phyloP scores from a whole-genome alignment of 495 filamentous ascomycete species.

The Neurospora intermedia region DNA sequence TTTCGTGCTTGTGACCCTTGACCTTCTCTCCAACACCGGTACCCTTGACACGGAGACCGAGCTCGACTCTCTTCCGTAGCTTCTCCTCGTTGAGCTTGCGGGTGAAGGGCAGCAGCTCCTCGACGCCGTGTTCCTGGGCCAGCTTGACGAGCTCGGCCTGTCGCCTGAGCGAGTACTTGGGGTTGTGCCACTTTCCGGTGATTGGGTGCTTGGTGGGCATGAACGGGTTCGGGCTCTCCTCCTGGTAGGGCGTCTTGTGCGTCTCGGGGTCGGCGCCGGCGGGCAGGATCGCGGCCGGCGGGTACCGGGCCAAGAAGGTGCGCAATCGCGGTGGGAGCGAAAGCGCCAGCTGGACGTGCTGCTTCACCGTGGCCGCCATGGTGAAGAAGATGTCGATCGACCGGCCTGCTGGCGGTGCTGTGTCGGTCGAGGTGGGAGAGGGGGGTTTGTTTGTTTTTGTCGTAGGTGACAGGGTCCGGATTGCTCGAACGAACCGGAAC shows the following conservation, averaged over 20 bases:
- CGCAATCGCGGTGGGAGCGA: slow-evolving; percentile 63
- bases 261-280: slow-evolving; percentile 31
- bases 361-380: slow-evolving; percentile 24
- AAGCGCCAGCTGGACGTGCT: slow-evolving; percentile 50
- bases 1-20: slow-evolving; percentile 90
- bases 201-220: slow-evolving; percentile 54
- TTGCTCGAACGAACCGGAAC: neutral
- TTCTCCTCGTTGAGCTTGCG: slow-evolving; percentile 65
- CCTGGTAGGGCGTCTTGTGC: slow-evolving; percentile 33
- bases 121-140: slow-evolving; percentile 67
- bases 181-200: slow-evolving; percentile 69
- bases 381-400: neutral
- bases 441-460: neutral
- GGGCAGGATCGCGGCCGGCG: slow-evolving; percentile 49
- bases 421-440: neutral
- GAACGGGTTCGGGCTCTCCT: slow-evolving; percentile 60
- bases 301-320: slow-evolving; percentile 82
- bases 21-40: slow-evolving; percentile 87
- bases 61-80: slow-evolving; percentile 53
- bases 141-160: slow-evolving; percentile 91
- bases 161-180: slow-evolving; percentile 67
- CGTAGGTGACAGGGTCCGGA: neutral
- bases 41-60: slow-evolving; percentile 71
- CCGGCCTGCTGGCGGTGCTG: neutral
- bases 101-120: slow-evolving; percentile 69